Percentiles rank a stretch among this genome's conserved stretches.
Conservation (phyloP, 2,329 filamentous ascomycete genomes). For the Lanzia echinophila region DNA sequence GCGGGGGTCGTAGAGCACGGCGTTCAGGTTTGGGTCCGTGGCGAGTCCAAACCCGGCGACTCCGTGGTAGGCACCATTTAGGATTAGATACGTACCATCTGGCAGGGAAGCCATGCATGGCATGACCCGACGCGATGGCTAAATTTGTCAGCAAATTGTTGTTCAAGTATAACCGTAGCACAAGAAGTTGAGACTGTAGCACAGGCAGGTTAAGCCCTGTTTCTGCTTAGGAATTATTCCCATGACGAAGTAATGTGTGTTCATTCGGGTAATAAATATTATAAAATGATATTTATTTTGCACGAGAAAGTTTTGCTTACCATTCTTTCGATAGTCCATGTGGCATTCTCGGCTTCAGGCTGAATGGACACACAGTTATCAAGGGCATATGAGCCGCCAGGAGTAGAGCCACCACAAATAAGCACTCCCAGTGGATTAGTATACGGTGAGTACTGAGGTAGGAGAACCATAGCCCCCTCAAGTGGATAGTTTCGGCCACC, state of each 20-base stretch:
- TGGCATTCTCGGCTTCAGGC: constrained; percentile 47
- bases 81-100: constrained; percentile 57
- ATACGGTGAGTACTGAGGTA: constrained; percentile 57
- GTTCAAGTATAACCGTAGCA: not conserved
- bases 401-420: constrained; percentile 57
- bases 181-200: not conserved
- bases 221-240: too few relatives aligned
- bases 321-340: constrained; percentile 62
- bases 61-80: constrained; percentile 54
- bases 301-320: not conserved
- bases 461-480: constrained; percentile 54
- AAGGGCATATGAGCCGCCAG: constrained; percentile 46
- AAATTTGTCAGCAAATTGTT: not conserved
- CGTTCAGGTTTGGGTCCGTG: constrained; percentile 51
- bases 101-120: constrained; percentile 56
- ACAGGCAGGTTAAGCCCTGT: not conserved
- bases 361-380: constrained; percentile 61
- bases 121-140: constrained; percentile 53
- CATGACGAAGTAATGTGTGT: too few relatives aligned
- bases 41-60: constrained; percentile 57
- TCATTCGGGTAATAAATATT: too few relatives aligned
- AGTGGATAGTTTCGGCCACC: constrained; percentile 61
- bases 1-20: constrained; percentile 53
- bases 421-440: constrained; percentile 51
- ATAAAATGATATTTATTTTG: too few relatives aligned